Evolutionary conservation across 768 basidiomycete genomes (phyloP).

Genomic region (Galerina marginata): DNA sequence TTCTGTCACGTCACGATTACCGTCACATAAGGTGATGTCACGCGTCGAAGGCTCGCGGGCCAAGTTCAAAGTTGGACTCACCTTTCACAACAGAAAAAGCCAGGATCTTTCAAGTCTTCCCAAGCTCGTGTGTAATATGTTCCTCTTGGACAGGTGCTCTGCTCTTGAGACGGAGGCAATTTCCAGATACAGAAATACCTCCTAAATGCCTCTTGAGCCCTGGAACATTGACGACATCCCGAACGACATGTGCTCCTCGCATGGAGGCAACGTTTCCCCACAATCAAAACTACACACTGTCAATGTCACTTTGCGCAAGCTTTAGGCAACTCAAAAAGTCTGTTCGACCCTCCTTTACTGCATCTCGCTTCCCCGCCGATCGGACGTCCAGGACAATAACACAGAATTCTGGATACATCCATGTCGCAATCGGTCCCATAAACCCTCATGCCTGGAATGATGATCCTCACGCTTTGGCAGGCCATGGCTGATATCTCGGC

Average conservation of each 20-base stretch:
- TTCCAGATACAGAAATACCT: conserved; percentile 1
- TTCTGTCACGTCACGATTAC: neutral
- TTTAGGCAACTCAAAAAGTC: conserved; percentile 16
- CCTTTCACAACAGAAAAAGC: too few species aligned
- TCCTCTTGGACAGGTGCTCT: neutral
- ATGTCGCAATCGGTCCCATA: too few species aligned
- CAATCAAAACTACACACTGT: conserved; percentile 12
- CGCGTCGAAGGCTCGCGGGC: neutral
- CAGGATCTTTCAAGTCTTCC: too few species aligned
- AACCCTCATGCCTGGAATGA: too few species aligned
- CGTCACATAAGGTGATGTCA: neutral
- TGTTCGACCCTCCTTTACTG: conserved; percentile 3
- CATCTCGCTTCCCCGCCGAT: conserved; percentile 7
- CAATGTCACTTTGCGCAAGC: conserved; percentile 5
- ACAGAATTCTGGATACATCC: too few species aligned
- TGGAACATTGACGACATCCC: conserved; percentile 6
- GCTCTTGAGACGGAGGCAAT: conserved; percentile 8
- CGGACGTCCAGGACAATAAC: neutral
- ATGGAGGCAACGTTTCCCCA: conserved; percentile 13
- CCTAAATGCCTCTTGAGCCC: conserved; percentile 6
- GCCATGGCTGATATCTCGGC: too few species aligned
- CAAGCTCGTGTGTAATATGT: neutral
- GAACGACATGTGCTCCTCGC: conserved; percentile 17
- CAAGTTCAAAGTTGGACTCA: too few species aligned
- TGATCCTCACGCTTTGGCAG: too few species aligned